Evolutionary conservation across 169 alveolate species (phyloP), one percentile per base, ranked within the genome.

Genomic region (Theileria annulata): DNA sequence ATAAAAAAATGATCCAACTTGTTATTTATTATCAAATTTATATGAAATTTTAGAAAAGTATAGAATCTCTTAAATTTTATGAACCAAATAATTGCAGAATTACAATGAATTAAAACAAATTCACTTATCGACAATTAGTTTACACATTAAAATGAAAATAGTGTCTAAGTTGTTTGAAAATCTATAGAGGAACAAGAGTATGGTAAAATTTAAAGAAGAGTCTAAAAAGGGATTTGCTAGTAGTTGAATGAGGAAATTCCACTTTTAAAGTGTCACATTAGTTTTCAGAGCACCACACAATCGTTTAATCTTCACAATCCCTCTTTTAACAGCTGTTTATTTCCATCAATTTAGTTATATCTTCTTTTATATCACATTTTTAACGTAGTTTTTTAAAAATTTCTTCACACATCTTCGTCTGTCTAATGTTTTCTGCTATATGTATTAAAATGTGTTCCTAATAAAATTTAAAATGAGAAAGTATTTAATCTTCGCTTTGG

Each of bases 381-480:
- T 3, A 21, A 63, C 31, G 31, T 21, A 63, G 23, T n/a, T 63
- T 19, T 63, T n/a, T 63, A n/a, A n/a, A 63, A n/a, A 63, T 63
- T 63, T n/a, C 28, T 33, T 4, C 28, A 63, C 54, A 63, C 54
- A 63, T 63, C 54, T 63, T 3, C 9, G 9, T 5, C 48, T 15
- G 71, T 3, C 3, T 12, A 19, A 21, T 5, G 19, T 63, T 37
- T 63, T 37, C 27, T 28, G n/a, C 66, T 58, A 58, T 58, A 8
- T 12, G 3, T 54, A 3, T 54, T 54, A n/a, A n/a, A 54, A n/a
- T 54, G 21, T 28, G 19, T 69, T 48, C 10, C 4, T 23, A 42
- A 28, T 69, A 69, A 80, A 63, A 35, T 35, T 35, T 35, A 8
- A 35, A 35, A 80, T 80, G 88, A 73, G 63, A 47, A 76, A 70